Evolutionary conservation across 306 rosid species (phyloP).

Genomic region (Cyamopsis tetragonoloba): DNA sequence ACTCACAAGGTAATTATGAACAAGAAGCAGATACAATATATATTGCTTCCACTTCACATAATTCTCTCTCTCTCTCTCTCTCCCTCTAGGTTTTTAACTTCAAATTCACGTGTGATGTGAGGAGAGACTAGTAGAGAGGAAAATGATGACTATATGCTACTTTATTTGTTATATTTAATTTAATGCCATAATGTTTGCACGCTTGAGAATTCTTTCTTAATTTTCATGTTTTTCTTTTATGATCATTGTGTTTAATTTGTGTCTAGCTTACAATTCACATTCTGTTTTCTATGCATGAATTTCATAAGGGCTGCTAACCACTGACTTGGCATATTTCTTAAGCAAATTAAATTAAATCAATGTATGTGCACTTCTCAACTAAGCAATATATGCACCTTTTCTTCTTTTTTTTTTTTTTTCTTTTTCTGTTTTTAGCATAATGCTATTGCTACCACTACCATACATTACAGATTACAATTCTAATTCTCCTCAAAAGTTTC

Average conservation of each 20-base stretch:
- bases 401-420: not conserved
- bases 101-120: slow-evolving; percentile 41
- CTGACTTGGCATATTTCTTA: slow-evolving; percentile 36
- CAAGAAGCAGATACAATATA: slow-evolving; percentile 28
- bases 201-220: slow-evolving; percentile 27
- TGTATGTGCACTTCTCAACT: slow-evolving; percentile 20
- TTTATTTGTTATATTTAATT: slow-evolving; percentile 21
- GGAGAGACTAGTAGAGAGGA: slow-evolving; percentile 31
- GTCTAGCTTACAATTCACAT: slow-evolving; percentile 23
- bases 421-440: slow-evolving; percentile 12
- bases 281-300: slow-evolving; percentile 40
- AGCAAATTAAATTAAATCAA: no score
- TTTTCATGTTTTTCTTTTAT: not conserved
- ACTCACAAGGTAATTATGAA: slow-evolving; percentile 73
- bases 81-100: slow-evolving; percentile 30
- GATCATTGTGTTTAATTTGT: slow-evolving; percentile 22
- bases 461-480: not conserved
- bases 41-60: slow-evolving; percentile 65
- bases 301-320: slow-evolving; percentile 42
- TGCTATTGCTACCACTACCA: not conserved
- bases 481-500: not conserved
- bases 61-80: slow-evolving; percentile 25
- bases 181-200: slow-evolving; percentile 20
- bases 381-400: no score
- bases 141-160: slow-evolving; percentile 16